These are phyloP conservation scores for Hydnomerulius pinastri DNA, from an alignment of 768 basidiomycete genomes.

Conservation along the genomic window DNA sequence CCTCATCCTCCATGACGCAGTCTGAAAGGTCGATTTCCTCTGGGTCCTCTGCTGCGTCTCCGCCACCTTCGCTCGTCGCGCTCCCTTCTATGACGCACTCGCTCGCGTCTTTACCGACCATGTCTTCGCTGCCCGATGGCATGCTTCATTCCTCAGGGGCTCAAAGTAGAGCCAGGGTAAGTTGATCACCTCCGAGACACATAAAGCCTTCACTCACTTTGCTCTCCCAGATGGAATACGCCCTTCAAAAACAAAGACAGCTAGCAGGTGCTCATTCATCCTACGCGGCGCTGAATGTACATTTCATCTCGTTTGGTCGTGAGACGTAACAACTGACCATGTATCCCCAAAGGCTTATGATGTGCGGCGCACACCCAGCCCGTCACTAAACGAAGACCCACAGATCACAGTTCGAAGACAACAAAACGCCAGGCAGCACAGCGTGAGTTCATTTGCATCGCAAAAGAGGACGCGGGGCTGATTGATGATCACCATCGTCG, in stretches of 20 bases:
- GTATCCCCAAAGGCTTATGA: slow-evolving; percentile 26
- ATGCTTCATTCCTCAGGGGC: slow-evolving; percentile 33
- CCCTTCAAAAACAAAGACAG: slow-evolving; percentile 33
- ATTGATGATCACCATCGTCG: slow-evolving; percentile 16
- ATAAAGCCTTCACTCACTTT: slow-evolving; percentile 4
- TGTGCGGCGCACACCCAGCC: slow-evolving; percentile 33
- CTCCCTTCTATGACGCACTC: slow-evolving; percentile 36
- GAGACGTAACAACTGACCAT: slow-evolving; percentile 2
- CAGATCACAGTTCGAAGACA: slow-evolving; percentile 36
- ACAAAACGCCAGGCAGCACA: slow-evolving; percentile 21
- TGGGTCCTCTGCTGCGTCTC: slow-evolving; percentile 31
- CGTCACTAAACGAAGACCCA: slow-evolving; percentile 30
- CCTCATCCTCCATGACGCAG: slow-evolving; percentile 34
- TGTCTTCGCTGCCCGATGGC: slow-evolving; percentile 31
- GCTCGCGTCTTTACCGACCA: slow-evolving; percentile 31
- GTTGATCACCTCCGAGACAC: background rate
- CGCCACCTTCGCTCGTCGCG: slow-evolving; percentile 29
- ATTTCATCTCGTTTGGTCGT: slow-evolving; percentile 5
- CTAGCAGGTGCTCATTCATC: slow-evolving; percentile 18
- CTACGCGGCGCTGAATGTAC: slow-evolving; percentile 26
- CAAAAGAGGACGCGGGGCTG: background rate
- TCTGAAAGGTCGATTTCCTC: slow-evolving; percentile 36
- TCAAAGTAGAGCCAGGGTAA: slow-evolving; percentile 32
- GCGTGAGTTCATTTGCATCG: slow-evolving; percentile 12
- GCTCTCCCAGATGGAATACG: slow-evolving; percentile 30